phyloP scores from a whole-genome alignment of 257 asterid species.

The Forsythia suspensa region DNA sequence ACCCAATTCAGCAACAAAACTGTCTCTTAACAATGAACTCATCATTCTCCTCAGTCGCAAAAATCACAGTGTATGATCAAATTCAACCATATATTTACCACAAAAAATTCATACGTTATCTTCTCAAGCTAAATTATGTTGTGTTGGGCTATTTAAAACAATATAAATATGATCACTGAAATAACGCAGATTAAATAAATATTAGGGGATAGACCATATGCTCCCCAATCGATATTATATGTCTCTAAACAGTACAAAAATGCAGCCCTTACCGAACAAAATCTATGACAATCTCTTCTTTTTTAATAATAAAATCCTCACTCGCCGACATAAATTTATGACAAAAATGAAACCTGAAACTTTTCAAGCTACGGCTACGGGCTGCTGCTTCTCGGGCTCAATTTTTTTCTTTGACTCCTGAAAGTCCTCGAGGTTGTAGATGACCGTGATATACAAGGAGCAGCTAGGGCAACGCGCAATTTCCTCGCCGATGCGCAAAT shows the following conservation, averaged over 20 bases:
- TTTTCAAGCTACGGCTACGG: conserved; percentile 72
- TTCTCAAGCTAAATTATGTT: not conserved
- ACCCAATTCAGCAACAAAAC: not conserved
- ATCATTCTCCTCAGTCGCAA: not conserved
- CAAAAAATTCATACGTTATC: not conserved
- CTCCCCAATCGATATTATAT: not conserved
- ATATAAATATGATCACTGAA: not conserved
- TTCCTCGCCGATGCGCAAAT: conserved; percentile 80
- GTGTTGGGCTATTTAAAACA: not conserved
- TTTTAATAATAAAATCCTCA: not conserved
- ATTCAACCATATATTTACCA: not conserved
- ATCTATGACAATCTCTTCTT: not conserved
- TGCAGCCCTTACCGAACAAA: not conserved
- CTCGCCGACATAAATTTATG: not conserved
- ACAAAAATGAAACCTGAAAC: not conserved
- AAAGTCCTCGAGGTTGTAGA: conserved; percentile 82
- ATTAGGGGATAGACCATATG: not conserved
- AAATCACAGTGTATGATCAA: not conserved
- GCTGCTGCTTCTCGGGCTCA: conserved; percentile 57
- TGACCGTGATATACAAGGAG: conserved; percentile 79
- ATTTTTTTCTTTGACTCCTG: conserved; percentile 45
- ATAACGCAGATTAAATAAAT: not conserved
- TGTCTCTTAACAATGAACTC: not conserved
- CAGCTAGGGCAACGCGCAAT: conserved; percentile 96
- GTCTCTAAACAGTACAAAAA: not conserved